A percentile compares a stretch with the other conserved stretches of the same genome.
Conservation (phyloP, 768 basidiomycete species). For the Cystofilobasidium ferigula region DNA sequence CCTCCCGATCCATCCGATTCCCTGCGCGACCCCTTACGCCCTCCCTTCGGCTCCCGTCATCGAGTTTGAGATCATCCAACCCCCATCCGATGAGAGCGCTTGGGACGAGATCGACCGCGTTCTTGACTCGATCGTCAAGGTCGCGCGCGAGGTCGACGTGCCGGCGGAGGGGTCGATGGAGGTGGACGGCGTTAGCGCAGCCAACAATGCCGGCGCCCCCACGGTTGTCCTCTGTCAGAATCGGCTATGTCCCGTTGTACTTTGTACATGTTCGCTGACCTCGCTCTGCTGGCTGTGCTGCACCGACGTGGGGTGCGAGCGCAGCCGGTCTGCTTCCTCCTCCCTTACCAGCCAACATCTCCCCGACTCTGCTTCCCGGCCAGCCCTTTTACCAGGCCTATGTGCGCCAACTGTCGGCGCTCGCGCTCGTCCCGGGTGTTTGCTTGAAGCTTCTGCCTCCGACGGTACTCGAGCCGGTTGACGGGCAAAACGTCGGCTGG, state of each 20-base stretch:
- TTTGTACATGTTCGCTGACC: neutral
- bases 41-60: neutral
- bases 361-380: neutral
- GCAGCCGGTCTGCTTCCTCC: conserved; percentile 8
- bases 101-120: conserved; percentile 20
- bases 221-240: conserved; percentile 18
- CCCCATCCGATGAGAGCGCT: neutral
- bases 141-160: conserved; percentile 7
- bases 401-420: conserved; percentile 18
- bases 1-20: conserved; percentile 9
- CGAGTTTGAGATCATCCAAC: conserved; percentile 19
- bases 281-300: too few species aligned
- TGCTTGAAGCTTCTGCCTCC: conserved; percentile 24
- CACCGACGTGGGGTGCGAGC: neutral
- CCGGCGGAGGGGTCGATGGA: neutral
- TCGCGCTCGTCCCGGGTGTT: conserved; percentile 23
- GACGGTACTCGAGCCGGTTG: neutral
- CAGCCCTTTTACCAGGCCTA: conserved; percentile 15
- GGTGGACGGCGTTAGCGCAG: conserved; percentile 1
- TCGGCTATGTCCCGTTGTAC: neutral
- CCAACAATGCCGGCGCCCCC: neutral
- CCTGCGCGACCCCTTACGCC: neutral
- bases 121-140: conserved; percentile 9
- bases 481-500: conserved; percentile 11
- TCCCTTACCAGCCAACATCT: neutral